Conservation (phyloP, 495 filamentous ascomycete genomes). For the Amniculicola lignicola region DNA sequence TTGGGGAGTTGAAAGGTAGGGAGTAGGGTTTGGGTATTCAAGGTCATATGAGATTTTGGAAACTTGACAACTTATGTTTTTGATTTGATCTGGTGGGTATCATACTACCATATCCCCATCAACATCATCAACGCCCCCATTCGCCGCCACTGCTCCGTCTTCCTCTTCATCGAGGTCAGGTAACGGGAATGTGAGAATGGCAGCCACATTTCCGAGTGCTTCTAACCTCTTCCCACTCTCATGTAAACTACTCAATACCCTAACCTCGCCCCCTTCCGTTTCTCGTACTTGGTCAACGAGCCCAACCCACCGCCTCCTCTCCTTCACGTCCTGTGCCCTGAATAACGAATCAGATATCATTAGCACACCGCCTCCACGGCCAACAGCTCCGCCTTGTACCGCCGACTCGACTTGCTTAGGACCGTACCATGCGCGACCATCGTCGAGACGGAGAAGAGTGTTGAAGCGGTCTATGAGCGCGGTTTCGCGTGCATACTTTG, state of each 20-base stretch:
- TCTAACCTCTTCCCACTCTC: conserved; percentile 90
- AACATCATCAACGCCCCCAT: neutral
- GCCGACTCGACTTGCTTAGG: conserved; percentile 80
- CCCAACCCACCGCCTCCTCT: conserved; percentile 75
- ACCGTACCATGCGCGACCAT: conserved; percentile 90
- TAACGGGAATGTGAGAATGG: conserved; percentile 86
- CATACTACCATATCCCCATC: conserved; percentile 23
- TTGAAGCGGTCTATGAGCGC: conserved; percentile 83
- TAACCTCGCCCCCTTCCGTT: conserved; percentile 76
- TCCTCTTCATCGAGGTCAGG: conserved; percentile 67
- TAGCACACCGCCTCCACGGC: conserved; percentile 76
- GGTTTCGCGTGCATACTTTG: conserved; percentile 82
- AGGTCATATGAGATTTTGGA: too few species aligned
- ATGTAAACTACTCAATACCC: conserved; percentile 85
- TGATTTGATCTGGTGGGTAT: too few species aligned
- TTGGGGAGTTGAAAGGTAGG: neutral
- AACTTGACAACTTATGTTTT: too few species aligned
- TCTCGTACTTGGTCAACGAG: conserved; percentile 90
- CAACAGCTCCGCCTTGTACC: conserved; percentile 84
- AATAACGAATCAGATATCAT: conserved; percentile 85
- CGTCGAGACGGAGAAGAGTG: conserved; percentile 74
- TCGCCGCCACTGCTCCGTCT: conserved; percentile 49
- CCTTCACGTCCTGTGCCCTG: conserved; percentile 73
- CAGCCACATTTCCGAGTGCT: conserved; percentile 80
- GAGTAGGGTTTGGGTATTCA: too few species aligned